Percentiles rank a stretch among this genome's conserved stretches.
phyloP scores from a whole-genome alignment of 2,329 filamentous ascomycete species.

The Chrysosporium keratinophilum region DNA sequence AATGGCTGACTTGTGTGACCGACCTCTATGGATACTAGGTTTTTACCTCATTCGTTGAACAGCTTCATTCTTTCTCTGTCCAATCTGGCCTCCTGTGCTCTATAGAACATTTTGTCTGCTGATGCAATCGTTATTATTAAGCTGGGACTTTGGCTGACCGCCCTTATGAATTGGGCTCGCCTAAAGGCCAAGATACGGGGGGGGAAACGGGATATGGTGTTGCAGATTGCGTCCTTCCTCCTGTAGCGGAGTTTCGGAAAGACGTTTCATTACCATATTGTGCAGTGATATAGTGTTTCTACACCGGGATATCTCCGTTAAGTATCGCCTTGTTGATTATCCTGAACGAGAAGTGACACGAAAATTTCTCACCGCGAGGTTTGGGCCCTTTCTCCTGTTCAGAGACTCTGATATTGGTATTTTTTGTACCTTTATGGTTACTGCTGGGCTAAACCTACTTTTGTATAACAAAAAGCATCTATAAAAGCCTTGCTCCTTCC shows the following conservation, averaged over 20 bases:
- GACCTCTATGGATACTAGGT: neutral
- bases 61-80: neutral
- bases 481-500: too few species aligned
- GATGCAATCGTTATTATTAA: neutral
- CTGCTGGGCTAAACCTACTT: too few species aligned
- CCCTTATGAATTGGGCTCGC: neutral
- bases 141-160: neutral
- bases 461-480: too few species aligned
- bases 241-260: neutral
- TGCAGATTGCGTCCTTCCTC: neutral
- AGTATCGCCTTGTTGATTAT: neutral
- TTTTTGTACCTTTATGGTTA: too few species aligned
- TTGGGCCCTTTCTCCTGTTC: too few species aligned
- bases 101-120: neutral
- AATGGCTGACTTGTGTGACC: constrained; percentile 6
- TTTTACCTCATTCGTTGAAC: neutral
- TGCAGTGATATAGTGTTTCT: neutral
- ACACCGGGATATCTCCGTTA: neutral
- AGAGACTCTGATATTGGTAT: too few species aligned
- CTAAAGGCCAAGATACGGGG: neutral
- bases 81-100: neutral
- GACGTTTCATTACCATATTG: neutral
- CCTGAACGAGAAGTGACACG: constrained; percentile 1
- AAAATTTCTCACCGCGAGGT: neutral
- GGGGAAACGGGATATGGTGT: constrained; percentile 2